phyloP scores from a whole-genome alignment of 192 early-diverging fungal genomes.

The Anaeromyces robustus region DNA sequence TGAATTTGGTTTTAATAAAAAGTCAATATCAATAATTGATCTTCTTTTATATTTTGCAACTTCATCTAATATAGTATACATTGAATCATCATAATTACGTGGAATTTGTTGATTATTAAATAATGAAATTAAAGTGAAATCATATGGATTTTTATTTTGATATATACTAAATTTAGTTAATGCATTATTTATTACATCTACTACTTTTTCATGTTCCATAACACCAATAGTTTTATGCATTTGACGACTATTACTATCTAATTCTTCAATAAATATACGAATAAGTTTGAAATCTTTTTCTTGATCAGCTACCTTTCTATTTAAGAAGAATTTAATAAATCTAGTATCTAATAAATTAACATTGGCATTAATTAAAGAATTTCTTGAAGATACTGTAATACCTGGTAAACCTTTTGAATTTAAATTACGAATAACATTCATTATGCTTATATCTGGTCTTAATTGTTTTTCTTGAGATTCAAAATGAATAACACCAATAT shows the following conservation, averaged over 20 bases:
- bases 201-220: not conserved
- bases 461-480: not conserved
- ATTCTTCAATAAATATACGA: not conserved
- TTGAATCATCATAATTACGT: not conserved
- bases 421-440: not conserved
- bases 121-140: not conserved
- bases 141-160: not conserved
- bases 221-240: not conserved
- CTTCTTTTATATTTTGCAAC: not conserved
- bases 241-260: not conserved
- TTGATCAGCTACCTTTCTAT: not conserved
- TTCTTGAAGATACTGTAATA: not conserved
- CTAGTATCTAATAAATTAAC: not conserved
- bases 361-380: not conserved
- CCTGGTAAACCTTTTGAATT: not conserved
- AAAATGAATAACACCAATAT: not conserved
- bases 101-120: not conserved
- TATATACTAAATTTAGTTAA: not conserved
- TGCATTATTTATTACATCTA: not conserved
- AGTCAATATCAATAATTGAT: not conserved
- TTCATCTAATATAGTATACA: not conserved
- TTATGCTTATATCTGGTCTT: not conserved
- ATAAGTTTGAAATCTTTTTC: not conserved
- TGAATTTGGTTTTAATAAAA: not conserved
- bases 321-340: not conserved